Conservation (phyloP, 306 rosid genomes). For the Rosa persica region DNA sequence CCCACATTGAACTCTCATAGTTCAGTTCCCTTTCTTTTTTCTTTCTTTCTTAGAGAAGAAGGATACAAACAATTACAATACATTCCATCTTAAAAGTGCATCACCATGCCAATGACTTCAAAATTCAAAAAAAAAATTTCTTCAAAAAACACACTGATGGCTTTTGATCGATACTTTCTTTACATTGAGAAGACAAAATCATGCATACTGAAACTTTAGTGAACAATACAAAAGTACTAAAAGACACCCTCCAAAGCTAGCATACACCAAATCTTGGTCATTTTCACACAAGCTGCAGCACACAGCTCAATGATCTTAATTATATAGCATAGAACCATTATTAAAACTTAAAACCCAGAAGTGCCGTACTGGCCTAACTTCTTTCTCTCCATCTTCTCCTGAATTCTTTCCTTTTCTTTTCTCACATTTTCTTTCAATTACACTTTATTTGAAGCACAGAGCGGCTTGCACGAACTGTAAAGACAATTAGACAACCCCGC, state of each 20-base stretch:
- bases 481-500: constrained; percentile 12
- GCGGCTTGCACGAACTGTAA: constrained; percentile 12
- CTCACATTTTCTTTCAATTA: not conserved
- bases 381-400: not conserved
- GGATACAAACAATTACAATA: not conserved
- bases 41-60: not conserved
- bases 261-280: constrained; percentile 21
- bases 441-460: not conserved
- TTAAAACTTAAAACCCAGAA: constrained; percentile 16
- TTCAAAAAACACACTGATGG: constrained; percentile 15
- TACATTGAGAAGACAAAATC: constrained; percentile 28
- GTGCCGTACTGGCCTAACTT: constrained; percentile 25
- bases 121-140: not conserved
- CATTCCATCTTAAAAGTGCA: not conserved
- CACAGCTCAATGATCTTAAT: constrained; percentile 38
- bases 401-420: not conserved
- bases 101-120: not conserved
- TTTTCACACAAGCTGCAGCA: constrained; percentile 32
- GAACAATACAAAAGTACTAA: constrained; percentile 21
- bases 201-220: constrained; percentile 24
- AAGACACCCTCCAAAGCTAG: not conserved
- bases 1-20: not conserved
- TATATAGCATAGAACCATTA: constrained; percentile 3
- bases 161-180: constrained; percentile 11
- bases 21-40: too few relatives aligned